Evolutionary conservation across 2,329 filamentous ascomycete genomes (phyloP).

Genomic region (Lecanosticta acicola): DNA sequence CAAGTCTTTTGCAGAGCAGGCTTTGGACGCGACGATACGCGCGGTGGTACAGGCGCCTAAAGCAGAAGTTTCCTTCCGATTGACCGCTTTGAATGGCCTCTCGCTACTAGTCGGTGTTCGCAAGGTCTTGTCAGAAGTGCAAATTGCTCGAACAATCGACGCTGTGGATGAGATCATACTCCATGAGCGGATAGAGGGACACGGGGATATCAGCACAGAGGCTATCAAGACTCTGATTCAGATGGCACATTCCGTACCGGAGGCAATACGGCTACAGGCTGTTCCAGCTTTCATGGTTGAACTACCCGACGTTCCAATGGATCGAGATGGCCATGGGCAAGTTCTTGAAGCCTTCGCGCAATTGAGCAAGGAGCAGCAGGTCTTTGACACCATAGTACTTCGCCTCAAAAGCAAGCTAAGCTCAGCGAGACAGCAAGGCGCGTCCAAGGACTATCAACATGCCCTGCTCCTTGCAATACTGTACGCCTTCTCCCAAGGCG

Average conservation of each 20-base stretch:
- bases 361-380: conserved; percentile 55
- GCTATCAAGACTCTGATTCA: conserved; percentile 55
- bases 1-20: conserved; percentile 37
- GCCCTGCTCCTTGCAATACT: conserved; percentile 57
- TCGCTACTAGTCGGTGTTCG: conserved; percentile 40
- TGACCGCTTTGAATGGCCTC: conserved; percentile 42
- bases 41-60: conserved; percentile 41
- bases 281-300: conserved; percentile 62
- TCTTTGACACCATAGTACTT: conserved; percentile 59
- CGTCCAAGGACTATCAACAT: conserved; percentile 51
- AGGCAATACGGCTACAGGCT: conserved; percentile 58
- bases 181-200: conserved; percentile 51
- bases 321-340: conserved; percentile 46
- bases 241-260: conserved; percentile 57
- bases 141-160: conserved; percentile 49
- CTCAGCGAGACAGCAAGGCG: conserved; percentile 48
- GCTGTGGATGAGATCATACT: conserved; percentile 58
- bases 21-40: conserved; percentile 38
- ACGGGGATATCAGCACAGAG: conserved; percentile 53
- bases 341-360: conserved; percentile 60
- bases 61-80: conserved; percentile 47
- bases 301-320: conserved; percentile 48
- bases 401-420: conserved; percentile 59
- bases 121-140: conserved; percentile 38
- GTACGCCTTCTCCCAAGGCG: conserved; percentile 54